phyloP scores from a whole-genome alignment of 2,329 filamentous ascomycete species.

The Dothistroma pini region DNA sequence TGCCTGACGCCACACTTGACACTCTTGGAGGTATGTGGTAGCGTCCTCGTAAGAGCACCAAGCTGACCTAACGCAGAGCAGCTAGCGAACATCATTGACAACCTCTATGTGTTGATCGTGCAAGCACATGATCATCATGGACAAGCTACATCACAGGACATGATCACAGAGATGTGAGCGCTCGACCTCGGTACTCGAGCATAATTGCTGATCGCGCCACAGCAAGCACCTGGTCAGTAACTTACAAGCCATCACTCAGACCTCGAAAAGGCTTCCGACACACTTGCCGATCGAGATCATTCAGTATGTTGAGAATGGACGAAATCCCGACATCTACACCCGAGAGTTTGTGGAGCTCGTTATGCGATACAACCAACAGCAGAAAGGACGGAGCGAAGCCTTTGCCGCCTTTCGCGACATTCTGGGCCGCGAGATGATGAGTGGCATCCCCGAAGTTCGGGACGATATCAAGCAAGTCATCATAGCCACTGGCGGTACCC shows the following conservation, averaged over 20 bases:
- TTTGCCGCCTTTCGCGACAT: conserved; percentile 58
- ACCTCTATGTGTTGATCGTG: conserved; percentile 57
- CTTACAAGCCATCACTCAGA: conserved; percentile 51
- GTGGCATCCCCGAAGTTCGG: conserved; percentile 54
- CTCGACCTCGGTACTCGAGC: background rate
- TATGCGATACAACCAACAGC: conserved; percentile 59
- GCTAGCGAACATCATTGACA: conserved; percentile 59
- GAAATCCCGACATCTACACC: conserved; percentile 65
- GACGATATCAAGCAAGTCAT: conserved; percentile 53
- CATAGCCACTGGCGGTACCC: conserved; percentile 40
- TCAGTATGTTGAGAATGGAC: conserved; percentile 60
- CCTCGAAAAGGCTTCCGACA: conserved; percentile 48
- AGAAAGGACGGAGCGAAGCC: conserved; percentile 59
- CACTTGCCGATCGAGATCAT: conserved; percentile 60
- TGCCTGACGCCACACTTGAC: conserved; percentile 31
- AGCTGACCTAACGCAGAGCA: conserved; percentile 40
- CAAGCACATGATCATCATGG: conserved; percentile 60
- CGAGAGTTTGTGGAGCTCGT: conserved; percentile 63
- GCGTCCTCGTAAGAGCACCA: background rate
- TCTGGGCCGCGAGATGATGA: conserved; percentile 55
- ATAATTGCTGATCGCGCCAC: conserved; percentile 28
- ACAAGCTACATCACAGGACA: conserved; percentile 53
- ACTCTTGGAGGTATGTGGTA: conserved; percentile 31
- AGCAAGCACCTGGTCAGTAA: conserved; percentile 50
- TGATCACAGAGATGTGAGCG: conserved; percentile 55